These are phyloP conservation scores for Melaleuca alternifolia DNA, from an alignment of 345 rosid species.

Conservation along the genomic window DNA sequence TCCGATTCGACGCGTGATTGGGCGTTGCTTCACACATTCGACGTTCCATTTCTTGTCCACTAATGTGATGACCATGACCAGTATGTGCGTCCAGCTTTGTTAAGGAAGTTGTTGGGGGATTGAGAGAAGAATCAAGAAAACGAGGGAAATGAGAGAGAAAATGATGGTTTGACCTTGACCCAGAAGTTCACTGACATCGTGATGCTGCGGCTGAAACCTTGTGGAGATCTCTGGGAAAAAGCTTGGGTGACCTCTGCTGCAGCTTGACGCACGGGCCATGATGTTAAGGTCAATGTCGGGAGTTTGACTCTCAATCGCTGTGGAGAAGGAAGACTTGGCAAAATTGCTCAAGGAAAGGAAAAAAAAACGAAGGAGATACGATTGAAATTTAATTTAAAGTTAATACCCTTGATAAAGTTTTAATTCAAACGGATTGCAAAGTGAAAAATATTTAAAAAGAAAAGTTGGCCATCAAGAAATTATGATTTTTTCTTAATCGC, in stretches of 20 bases:
- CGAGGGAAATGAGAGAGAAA: not conserved
- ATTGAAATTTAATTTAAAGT: no score
- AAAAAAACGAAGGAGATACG: not conserved
- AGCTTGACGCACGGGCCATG: not conserved
- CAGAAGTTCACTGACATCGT: not conserved
- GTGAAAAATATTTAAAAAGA: not conserved
- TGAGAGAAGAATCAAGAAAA: not conserved
- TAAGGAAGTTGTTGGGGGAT: not conserved
- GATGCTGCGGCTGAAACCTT: not conserved
- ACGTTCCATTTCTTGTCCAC: not conserved
- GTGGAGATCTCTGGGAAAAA: not conserved
- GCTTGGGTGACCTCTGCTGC: not conserved
- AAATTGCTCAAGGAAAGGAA: not conserved
- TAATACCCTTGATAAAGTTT: no score
- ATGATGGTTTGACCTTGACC: not conserved
- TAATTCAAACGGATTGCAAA: not conserved
- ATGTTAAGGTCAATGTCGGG: not conserved
- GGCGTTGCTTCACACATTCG: not conserved
- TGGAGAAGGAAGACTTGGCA: not conserved
- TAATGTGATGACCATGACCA: not conserved
- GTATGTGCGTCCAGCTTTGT: not conserved
- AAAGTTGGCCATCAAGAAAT: not conserved
- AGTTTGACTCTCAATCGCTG: not conserved
- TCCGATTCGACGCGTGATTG: not conserved
- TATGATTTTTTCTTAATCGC: not conserved